These are phyloP conservation scores for Globisporangium nunn DNA, from an alignment of 352 stramenopile genomes.

Conservation along the genomic window DNA sequence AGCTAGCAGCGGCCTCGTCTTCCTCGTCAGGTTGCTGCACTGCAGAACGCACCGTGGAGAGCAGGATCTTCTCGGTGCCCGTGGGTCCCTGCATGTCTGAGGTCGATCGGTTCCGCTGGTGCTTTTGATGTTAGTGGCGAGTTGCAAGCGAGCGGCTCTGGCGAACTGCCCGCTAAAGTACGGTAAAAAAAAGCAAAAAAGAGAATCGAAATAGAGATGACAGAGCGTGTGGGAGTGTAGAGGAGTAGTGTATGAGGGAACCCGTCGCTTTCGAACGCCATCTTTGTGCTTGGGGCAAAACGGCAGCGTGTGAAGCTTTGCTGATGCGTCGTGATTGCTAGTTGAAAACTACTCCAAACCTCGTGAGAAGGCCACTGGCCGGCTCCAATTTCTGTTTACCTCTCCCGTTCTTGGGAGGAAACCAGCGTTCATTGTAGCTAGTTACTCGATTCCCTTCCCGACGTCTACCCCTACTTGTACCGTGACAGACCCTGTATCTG, in stretches of 20 bases:
- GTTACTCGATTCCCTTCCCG: too few species aligned
- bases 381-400: conserved; percentile 88
- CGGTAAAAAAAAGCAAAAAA: neutral
- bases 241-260: neutral
- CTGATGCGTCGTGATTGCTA: conserved; percentile 93
- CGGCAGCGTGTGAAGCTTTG: conserved; percentile 90
- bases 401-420: conserved; percentile 62
- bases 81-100: conserved; percentile 43
- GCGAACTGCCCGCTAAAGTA: neutral
- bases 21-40: too few species aligned
- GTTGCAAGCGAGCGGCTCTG: neutral
- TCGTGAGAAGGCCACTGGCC: conserved; percentile 86
- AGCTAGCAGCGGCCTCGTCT: neutral
- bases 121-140: neutral
- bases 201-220: neutral
- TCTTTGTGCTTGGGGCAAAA: conserved; percentile 93
- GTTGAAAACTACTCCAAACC: conserved; percentile 94
- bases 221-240: neutral
- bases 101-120: neutral
- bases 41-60: conserved; percentile 38
- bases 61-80: conserved; percentile 76
- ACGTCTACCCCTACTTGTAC: too few species aligned
- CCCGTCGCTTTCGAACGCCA: conserved; percentile 4
- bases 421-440: too few species aligned
- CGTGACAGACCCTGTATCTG: too few species aligned